Evolutionary conservation across 805 yeast species (phyloP), one percentile per base, ranked within the genome.

Genomic region (Wickerhamiella spandovensis): DNA sequence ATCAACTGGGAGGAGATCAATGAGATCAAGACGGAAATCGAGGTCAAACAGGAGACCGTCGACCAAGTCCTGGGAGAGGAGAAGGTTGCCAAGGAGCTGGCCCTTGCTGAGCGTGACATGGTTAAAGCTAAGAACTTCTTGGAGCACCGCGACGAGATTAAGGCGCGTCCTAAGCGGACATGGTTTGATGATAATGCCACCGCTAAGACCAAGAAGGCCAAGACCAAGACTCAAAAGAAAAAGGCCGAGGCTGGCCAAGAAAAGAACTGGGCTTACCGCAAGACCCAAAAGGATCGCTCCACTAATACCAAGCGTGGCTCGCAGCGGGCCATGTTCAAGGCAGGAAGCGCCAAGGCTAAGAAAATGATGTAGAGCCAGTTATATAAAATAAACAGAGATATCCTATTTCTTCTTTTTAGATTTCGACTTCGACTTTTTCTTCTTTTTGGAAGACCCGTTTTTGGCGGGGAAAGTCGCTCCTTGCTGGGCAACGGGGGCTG

Each of bases 1-100:
- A 87, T 90, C n/a, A 85, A 88, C 61, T 92, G 97, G 97, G 67
- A 67, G 21, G 83, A 82, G 56, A 81, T 90, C 46, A 95, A 85
- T 59, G 75, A 73, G 50, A 71, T 86, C 43, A 76, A 81, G 59
- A 71, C 73, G 46, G 65, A 78, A 30, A 73, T 92, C 15, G 83
- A 75, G 43, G 67, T 72, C 1, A 84, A 84, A 67, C 64, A 70
- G 20, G 78, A 71, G 1, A 70, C 75, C 1, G 73, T 92, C 43
- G 79, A 79, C 41, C 96, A 88, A 58, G 83, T 92, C 50, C 66
- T 88, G 50, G 81, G 74, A 4, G 97, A 90, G 65, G 99, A 92
- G 65, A 82, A 87, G 66, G 77, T 78, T 56, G 95, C 85, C 58
- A 90, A 90, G 67, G 94, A 87, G 64, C 72, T 90, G 47, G 65